Evolutionary conservation across 2,329 filamentous ascomycete species (phyloP).

Genomic region (Sporothrix curviconia): DNA sequence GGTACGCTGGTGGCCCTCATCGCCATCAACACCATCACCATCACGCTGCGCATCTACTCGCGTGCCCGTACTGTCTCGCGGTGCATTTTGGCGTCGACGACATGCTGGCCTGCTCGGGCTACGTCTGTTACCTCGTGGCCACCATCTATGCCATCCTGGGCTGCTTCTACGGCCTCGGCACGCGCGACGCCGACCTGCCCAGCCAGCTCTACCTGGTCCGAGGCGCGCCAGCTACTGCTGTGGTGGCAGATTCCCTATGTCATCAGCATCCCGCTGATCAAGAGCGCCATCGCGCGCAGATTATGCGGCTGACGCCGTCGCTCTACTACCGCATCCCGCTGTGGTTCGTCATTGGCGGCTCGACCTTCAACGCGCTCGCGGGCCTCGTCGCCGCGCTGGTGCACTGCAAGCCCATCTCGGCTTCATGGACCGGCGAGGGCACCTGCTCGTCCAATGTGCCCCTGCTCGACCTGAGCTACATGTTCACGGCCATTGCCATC

Average conservation of each 20-base stretch:
- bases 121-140: conserved; percentile 7
- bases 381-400: conserved; percentile 19
- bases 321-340: conserved; percentile 10
- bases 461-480: conserved; percentile 15
- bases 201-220: conserved; percentile 8
- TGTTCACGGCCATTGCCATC: conserved; percentile 13
- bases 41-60: conserved; percentile 7
- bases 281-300: conserved; percentile 18
- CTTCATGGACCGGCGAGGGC: conserved; percentile 19
- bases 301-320: conserved; percentile 16
- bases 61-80: background rate
- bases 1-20: background rate
- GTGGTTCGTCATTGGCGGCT: conserved; percentile 14
- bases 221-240: conserved; percentile 15
- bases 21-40: conserved; percentile 6
- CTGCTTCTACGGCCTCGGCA: conserved; percentile 16
- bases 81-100: conserved; percentile 12
- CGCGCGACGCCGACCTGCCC: conserved; percentile 12
- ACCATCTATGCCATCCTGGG: conserved; percentile 8
- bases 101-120: conserved; percentile 1
- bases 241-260: conserved; percentile 19
- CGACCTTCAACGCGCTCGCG: conserved; percentile 15
- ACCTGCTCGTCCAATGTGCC: conserved; percentile 16
- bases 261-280: conserved; percentile 19
- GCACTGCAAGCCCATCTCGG: conserved; percentile 19